Evolutionary conservation across 2,329 filamentous ascomycete species (phyloP).

Genomic region (Aaosphaeria pasadenensis): DNA sequence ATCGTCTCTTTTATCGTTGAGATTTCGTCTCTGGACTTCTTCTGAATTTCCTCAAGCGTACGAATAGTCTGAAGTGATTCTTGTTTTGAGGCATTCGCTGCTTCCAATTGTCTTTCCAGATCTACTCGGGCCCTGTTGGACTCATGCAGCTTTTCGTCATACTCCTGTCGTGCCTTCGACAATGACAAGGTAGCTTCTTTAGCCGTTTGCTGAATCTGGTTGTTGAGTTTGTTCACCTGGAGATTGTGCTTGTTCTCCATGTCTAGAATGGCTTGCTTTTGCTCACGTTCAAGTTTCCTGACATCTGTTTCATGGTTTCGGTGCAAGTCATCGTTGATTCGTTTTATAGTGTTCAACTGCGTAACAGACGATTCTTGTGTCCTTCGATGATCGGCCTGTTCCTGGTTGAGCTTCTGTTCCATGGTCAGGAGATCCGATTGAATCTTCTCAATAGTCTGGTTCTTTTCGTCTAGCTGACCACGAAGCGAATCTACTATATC

Average conservation of each 20-base stretch:
- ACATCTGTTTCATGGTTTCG: constrained; percentile 67
- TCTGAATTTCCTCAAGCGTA: constrained; percentile 22
- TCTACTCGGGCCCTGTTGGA: constrained; percentile 14
- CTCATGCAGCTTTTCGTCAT: constrained; percentile 30
- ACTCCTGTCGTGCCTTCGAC: constrained; percentile 29
- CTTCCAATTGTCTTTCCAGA: constrained; percentile 10
- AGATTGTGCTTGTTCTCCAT: constrained; percentile 49
- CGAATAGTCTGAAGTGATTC: constrained; percentile 25
- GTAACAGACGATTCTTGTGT: constrained; percentile 52
- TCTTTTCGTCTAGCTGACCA: constrained; percentile 71
- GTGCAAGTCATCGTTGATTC: constrained; percentile 68
- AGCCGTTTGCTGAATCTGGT: constrained; percentile 29
- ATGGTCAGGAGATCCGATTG: constrained; percentile 55
- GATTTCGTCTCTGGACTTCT: constrained; percentile 23
- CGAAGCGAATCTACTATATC: constrained; percentile 86
- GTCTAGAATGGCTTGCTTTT: constrained; percentile 32
- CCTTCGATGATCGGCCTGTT: constrained; percentile 68
- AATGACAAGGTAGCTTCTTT: constrained; percentile 26
- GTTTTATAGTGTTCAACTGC: constrained; percentile 55
- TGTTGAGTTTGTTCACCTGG: constrained; percentile 36
- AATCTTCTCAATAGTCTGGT: constrained; percentile 55
- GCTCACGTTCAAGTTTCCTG: constrained; percentile 45
- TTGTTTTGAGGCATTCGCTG: constrained; percentile 21
- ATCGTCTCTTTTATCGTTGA: constrained; percentile 18
- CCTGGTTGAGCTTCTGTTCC: constrained; percentile 63